Evolutionary conservation across 2,329 filamentous ascomycete species (phyloP), one percentile per base, ranked within the genome.

Genomic region (Alternaria incomplexa): DNA sequence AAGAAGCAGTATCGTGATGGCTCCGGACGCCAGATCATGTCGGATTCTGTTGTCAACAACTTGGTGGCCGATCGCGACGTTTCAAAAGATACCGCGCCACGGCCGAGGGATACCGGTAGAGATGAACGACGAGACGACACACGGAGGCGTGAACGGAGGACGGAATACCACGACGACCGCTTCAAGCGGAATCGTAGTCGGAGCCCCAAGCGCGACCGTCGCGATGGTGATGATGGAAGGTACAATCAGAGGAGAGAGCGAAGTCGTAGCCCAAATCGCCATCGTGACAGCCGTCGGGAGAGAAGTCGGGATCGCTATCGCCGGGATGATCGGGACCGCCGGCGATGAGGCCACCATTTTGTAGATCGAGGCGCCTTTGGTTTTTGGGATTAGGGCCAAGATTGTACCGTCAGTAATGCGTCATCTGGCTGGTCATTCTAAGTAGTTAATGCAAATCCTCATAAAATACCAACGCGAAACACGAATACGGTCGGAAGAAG

Each of bases 1-100:
- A 91, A 92, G 81, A 88, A 91, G 61, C 96, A 98, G 73, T 99
- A 98, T 77, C 77, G 77, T 15, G 74, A 74, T 25, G 72, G 73
- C 22, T 56, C 66, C 23, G 72, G 70, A 5, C 72, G 76, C 23
- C 68, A 76, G 13, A 70, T 74, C 30, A 75, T 73, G 20, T 73
- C 69, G 2, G 74, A 80, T 51, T 75, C 76, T 9, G 75, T 76
- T 5, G 73, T 76, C 59, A 70, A 77, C 55, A 75, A 70, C 7
- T 70, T 79, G 9, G 72, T 78, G 6, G 70, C 70, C 20, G 77
- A 79, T 32, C 70, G 68, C 6, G 71, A 72, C 12, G 26, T 60
- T 28, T 20, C 68, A 13, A 68, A 65, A 47, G 59, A 65, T 30
- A 43, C 54, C 10, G 62, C 61, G 10, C 66, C 56, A 17, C 56